Percentiles rank a stretch among this genome's conserved stretches.
phyloP scores from a whole-genome alignment of 2,329 filamentous ascomycete species.

The Thermoascus crustaceus region DNA sequence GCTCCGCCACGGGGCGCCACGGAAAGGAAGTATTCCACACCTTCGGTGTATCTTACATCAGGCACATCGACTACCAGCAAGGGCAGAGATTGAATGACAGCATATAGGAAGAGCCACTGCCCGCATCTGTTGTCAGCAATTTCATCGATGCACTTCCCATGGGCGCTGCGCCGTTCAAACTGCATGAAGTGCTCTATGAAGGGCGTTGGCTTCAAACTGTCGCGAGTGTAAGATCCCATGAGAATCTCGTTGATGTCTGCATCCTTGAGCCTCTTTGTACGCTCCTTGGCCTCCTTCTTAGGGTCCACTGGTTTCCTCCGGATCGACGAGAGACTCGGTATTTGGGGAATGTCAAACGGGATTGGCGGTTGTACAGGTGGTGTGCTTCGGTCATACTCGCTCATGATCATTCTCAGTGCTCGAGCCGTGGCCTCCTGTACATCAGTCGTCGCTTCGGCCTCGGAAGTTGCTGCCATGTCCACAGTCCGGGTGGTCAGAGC shows the following conservation, averaged over 20 bases:
- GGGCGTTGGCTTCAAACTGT: conserved; percentile 48
- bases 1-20: conserved; percentile 41
- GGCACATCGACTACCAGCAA: conserved; percentile 43
- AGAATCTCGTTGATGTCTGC: conserved; percentile 70
- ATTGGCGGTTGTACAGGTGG: conserved; percentile 86
- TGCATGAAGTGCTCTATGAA: conserved; percentile 43
- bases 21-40: conserved; percentile 44
- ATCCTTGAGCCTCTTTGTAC: conserved; percentile 63
- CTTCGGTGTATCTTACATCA: conserved; percentile 36
- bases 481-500: conserved; percentile 70
- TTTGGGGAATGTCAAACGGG: conserved; percentile 75
- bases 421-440: conserved; percentile 53
- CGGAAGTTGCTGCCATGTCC: conserved; percentile 52
- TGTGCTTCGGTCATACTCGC: conserved; percentile 80
- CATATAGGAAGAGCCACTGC: conserved; percentile 46
- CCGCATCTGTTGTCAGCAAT: conserved; percentile 40
- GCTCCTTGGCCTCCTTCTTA: conserved; percentile 67
- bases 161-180: conserved; percentile 38
- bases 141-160: conserved; percentile 38
- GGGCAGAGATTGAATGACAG: conserved; percentile 42
- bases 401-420: conserved; percentile 69
- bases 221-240: conserved; percentile 73
- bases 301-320: conserved; percentile 56
- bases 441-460: conserved; percentile 38
- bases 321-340: conserved; percentile 62